Base-by-base conservation (phyloP, 768 basidiomycete species). In the Gelatoporia subvermispora region DNA sequence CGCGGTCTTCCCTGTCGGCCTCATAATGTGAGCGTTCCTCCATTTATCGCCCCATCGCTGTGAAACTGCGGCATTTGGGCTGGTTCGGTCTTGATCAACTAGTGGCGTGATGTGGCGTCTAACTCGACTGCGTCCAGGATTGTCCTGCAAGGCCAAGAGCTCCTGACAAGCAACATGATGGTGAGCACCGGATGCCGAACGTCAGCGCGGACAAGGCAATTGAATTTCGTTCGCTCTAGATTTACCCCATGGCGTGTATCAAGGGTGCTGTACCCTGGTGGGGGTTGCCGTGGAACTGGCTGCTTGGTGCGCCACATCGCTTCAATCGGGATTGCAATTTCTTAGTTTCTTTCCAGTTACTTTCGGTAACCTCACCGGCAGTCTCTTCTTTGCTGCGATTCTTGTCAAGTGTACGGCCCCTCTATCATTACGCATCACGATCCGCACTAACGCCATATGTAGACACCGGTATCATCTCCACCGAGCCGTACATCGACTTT, bases 131-230 rank as follows among this genome's bases (percentile, higher is more conserved):
- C 35, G 11, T 17, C 13, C 53, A 88, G 85, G 85, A 85, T 88
- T 51, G 74, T 84, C 13, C 68, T 88, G 13, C 82, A 85, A 65
- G 81, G 81, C 2, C 71, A 80, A 38, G 85, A 88, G 49, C 73
- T 88, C 1, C 62, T 88, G 31, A 88, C 85, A 41, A 86, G 85
- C 58, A 85, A 86, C 59, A 80, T 88, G 77, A 77, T 88, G 83
- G 84, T 85, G 44, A 42, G 57, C 18, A 9, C 17, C 31, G 24
- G 21, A 7, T 15, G 16, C n/a, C 10, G 37, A 4, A 23, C 1
- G 8, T 1, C 35, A 31, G 22, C 21, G 38, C 13, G 17, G 21
- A 37, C 2, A 22, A 15, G 43, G 38, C 23, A 22, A 3, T 42
- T 4, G 31, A 35, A 18, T n/a, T 17, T 7, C 34, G 20, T n/a